A percentile compares a stretch with the other conserved stretches of the same genome.
These are phyloP conservation scores for Podaxis sp. DNA, from an alignment of 768 basidiomycete species.

Conservation along the genomic window DNA sequence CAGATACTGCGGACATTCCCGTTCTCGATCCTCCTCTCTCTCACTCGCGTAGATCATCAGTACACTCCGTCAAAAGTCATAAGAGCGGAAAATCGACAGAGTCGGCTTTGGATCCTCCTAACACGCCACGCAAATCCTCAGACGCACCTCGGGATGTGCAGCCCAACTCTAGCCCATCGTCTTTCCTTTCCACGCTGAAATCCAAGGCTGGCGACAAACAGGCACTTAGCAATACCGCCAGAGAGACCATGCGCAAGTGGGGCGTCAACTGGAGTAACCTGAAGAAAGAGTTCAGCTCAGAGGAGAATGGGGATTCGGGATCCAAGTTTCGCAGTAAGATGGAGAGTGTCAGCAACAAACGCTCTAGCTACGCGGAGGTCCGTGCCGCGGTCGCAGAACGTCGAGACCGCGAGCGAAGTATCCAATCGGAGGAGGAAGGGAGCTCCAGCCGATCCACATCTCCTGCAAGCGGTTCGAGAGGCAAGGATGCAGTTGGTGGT, in stretches of 20 bases:
- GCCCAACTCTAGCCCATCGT: constrained; percentile 39
- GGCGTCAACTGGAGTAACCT: constrained; percentile 73
- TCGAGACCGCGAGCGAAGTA: constrained; percentile 32
- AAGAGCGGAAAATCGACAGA: constrained; percentile 23
- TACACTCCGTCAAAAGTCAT: constrained; percentile 35
- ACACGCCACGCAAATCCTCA: constrained; percentile 31
- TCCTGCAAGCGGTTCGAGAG: constrained; percentile 11
- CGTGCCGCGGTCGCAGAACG: constrained; percentile 73
- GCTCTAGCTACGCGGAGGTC: constrained; percentile 69
- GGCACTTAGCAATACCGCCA: constrained; percentile 77
- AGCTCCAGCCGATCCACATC: constrained; percentile 12
- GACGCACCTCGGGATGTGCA: constrained; percentile 19
- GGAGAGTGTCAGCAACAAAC: constrained; percentile 17
- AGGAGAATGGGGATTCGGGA: constrained; percentile 22
- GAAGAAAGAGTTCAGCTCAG: constrained; percentile 45
- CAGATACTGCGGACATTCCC: not conserved
- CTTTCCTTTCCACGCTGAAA: constrained; percentile 77
- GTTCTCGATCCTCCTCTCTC: constrained; percentile 11
- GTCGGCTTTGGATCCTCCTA: constrained; percentile 17
- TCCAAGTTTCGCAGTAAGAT: constrained; percentile 18
- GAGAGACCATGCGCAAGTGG: constrained; percentile 92
- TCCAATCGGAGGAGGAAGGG: constrained; percentile 13
- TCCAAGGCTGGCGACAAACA: constrained; percentile 80
- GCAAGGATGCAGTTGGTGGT: constrained; percentile 17
- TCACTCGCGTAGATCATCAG: constrained; percentile 39